phyloP scores from a whole-genome alignment of 2,329 filamentous ascomycete species.

The Tolypocladium endophyticum region DNA sequence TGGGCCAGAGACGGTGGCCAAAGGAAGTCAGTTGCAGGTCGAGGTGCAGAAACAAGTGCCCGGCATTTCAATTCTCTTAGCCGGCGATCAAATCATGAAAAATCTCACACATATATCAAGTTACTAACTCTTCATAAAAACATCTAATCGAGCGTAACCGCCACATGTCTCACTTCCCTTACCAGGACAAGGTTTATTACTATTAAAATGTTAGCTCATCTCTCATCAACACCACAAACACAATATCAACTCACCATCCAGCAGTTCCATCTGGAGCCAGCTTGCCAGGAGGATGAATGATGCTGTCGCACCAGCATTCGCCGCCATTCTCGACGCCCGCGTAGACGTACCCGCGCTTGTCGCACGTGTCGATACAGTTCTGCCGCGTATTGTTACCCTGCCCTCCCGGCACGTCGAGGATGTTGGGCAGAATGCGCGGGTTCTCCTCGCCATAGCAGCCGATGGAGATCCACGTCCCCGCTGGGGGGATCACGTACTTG shows the following conservation, averaged over 20 bases:
- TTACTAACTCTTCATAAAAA: background rate
- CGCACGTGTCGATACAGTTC: background rate
- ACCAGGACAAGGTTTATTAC: background rate
- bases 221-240: background rate
- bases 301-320: background rate
- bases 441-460: too few species aligned
- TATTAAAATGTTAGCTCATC: background rate
- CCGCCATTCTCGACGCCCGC: background rate
- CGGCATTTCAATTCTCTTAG: too few species aligned
- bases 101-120: background rate
- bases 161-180: background rate
- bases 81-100: too few species aligned
- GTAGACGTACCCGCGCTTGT: background rate
- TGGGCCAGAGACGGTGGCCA: too few species aligned
- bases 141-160: background rate
- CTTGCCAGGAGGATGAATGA: background rate
- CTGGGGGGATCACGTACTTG: too few species aligned
- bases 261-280: background rate
- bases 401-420: too few species aligned
- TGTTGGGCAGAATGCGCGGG: too few species aligned
- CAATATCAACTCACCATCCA: background rate
- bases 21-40: too few species aligned
- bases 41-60: too few species aligned
- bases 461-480: too few species aligned
- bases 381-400: too few species aligned